phyloP scores from a whole-genome alignment of 2,329 filamentous ascomycete species.

The Cadophora sp. region DNA sequence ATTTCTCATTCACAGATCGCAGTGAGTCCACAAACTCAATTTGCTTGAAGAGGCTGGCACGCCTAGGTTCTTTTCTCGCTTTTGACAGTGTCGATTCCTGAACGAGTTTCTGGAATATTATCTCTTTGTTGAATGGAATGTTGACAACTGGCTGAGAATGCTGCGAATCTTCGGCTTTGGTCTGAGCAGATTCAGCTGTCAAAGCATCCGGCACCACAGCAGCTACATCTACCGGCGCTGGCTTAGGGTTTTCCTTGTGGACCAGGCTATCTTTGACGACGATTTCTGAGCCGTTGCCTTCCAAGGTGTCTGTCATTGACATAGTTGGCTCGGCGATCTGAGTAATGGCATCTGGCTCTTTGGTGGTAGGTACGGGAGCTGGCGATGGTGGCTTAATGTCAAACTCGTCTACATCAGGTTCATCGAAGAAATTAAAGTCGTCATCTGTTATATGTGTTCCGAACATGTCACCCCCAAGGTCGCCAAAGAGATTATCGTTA shows the following conservation, averaged over 20 bases:
- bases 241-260: background rate
- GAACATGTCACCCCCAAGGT: conserved; percentile 73
- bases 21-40: conserved; percentile 42
- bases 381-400: conserved; percentile 32
- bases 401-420: conserved; percentile 50
- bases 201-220: background rate
- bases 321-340: background rate
- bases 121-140: conserved; percentile 41
- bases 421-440: conserved; percentile 86
- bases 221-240: background rate
- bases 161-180: background rate
- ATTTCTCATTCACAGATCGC: conserved; percentile 42
- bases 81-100: conserved; percentile 17
- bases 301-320: background rate
- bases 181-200: background rate
- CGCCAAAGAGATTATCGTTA: conserved; percentile 63
- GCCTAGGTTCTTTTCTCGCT: conserved; percentile 21
- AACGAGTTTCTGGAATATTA: conserved; percentile 38
- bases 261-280: background rate
- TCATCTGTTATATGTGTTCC: conserved; percentile 77
- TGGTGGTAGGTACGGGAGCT: background rate
- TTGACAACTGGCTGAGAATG: background rate
- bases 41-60: conserved; percentile 40
- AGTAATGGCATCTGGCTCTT: conserved; percentile 14
- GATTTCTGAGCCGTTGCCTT: background rate